Percentiles rank a stretch among this genome's conserved stretches.
Conservation (phyloP, 768 basidiomycete species). For the Kwoniella bestiolae region DNA sequence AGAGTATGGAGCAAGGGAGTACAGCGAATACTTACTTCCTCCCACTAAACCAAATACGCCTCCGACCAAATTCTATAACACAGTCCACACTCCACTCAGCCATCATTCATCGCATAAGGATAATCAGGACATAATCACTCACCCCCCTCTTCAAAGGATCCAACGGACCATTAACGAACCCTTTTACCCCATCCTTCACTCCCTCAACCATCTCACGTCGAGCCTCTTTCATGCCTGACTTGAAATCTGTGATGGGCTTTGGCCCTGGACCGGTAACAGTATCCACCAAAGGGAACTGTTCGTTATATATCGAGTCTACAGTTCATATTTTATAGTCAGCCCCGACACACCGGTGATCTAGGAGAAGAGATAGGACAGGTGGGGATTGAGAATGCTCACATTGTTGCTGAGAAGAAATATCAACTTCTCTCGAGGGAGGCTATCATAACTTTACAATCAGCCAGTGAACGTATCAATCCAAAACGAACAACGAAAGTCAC, state of each 20-base stretch:
- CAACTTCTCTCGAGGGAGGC: too few relatives aligned
- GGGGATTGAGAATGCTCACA: constrained; percentile 61
- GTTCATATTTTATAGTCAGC: too few relatives aligned
- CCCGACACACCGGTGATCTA: too few relatives aligned
- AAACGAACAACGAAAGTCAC: too few relatives aligned
- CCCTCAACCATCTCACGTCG: background rate
- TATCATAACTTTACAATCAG: background rate
- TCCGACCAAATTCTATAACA: background rate
- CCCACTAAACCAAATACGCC: constrained; percentile 1
- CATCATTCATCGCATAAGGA: too few relatives aligned
- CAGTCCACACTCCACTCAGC: too few relatives aligned
- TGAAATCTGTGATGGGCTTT: constrained; percentile 39
- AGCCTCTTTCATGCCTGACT: constrained; percentile 60
- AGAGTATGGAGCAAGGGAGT: too few relatives aligned
- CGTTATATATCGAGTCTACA: constrained; percentile 37
- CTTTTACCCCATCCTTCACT: constrained; percentile 58
- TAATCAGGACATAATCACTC: too few relatives aligned
- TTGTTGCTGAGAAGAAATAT: constrained; percentile 44
- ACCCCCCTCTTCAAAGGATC: constrained; percentile 58
- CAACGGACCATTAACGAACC: constrained; percentile 50
- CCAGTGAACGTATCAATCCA: background rate
- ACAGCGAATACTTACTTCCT: constrained; percentile 15
- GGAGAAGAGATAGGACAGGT: too few relatives aligned
- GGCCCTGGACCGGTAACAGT: constrained; percentile 24
- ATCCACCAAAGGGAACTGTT: too few relatives aligned